Base-by-base conservation (phyloP, 2,329 filamentous ascomycete genomes). In the Aspergillus japonicus region DNA sequence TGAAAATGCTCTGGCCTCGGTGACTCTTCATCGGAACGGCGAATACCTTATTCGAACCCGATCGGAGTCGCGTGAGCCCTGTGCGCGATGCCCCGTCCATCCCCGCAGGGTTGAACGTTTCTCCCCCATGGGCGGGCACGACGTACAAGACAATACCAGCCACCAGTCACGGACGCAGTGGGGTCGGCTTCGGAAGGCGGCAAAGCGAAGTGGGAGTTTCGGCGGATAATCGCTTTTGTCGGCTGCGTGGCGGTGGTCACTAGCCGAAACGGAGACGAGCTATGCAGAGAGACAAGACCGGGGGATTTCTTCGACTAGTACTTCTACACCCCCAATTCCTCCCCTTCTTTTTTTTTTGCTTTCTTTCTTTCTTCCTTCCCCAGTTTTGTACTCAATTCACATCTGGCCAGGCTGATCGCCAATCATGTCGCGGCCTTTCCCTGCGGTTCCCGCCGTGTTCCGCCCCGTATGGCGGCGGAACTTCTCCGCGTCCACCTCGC, bases 401-500 rank as follows among this genome's bases (percentile, higher is more conserved):
- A 50, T 62, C 42, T 54, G 56, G 31, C 33, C 64, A 65, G 61
- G 62, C 60, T 59, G 49, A 42, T 50, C 29, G 61, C 47, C 60
- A 69, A 44, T 47, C 57, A 71, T 72, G 71, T 68, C 69, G 62
- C 69, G 67, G 63, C 65, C 69, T 57, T 57, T 68, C 52, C 63
- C 70, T 63, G 65, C 66, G 60, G 66, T 68, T 50, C 63, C 70
- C 62, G 65, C 66, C 60, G 66, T 71, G 61, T 69, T 74, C 66
- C 71, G 71, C 60, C 71, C 72, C 50, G 53, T 74, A 44, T 72
- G 73, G 72, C 70, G 71, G 66, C 83, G 87, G 66, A 80, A 83
- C 65, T 91, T 91, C 78, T 89, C 88, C 50, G 86, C 82, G 52
- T 87, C 88, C 2, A 77, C 84, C 39, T 82, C 84, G 62, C 83